phyloP scores from a whole-genome alignment of 305 asterid genomes.

The Solanum hybrid region DNA sequence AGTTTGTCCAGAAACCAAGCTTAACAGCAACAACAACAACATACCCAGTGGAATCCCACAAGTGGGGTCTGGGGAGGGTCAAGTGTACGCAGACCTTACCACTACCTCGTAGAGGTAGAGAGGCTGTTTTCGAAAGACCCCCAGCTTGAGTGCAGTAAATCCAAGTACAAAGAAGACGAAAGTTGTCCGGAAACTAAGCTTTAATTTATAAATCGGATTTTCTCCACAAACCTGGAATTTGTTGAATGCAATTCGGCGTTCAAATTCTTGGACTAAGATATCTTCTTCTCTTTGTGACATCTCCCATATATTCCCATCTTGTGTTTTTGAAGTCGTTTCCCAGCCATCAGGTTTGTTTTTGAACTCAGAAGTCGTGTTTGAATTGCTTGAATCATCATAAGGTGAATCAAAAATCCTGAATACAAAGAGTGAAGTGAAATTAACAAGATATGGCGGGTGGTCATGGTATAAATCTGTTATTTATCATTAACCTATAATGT shows the following conservation, averaged over 20 bases:
- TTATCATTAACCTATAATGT: neutral
- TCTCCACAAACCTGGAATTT: conserved; percentile 61
- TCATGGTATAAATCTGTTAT: neutral
- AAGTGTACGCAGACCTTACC: neutral
- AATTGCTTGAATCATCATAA: conserved; percentile 40
- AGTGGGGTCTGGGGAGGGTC: neutral
- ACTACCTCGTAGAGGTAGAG: neutral
- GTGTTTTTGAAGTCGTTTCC: conserved; percentile 68
- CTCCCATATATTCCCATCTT: conserved; percentile 82
- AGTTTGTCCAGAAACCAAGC: neutral
- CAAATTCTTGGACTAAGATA: conserved; percentile 86
- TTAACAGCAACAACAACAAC: neutral
- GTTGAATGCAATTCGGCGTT: conserved; percentile 80
- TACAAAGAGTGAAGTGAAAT: neutral
- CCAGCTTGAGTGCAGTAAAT: neutral
- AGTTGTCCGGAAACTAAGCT: neutral
- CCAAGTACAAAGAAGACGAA: neutral
- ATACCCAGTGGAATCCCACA: neutral
- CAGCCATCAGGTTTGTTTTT: conserved; percentile 91
- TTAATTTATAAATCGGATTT: neutral
- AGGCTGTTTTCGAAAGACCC: neutral
- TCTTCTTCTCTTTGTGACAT: conserved; percentile 91
- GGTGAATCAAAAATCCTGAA: conserved; percentile 67
- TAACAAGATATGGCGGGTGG: neutral
- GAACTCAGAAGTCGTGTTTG: conserved; percentile 40